Base-by-base conservation (phyloP, 1,284 basidiomycete species). In the Chondrostereum purpureum region DNA sequence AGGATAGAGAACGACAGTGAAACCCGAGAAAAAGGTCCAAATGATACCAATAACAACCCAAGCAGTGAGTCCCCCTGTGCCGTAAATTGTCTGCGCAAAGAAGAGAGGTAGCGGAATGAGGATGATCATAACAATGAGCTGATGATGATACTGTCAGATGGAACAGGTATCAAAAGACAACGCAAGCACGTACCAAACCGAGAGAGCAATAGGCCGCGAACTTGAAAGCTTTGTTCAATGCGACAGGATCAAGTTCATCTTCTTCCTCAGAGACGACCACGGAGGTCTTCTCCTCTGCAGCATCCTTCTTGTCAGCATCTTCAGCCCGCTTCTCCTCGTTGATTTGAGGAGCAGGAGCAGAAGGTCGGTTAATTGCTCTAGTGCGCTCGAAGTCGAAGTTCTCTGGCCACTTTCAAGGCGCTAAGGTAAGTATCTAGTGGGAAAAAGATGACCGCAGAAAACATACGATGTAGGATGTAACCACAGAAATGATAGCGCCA, bases 91-190 rank as follows among this genome's bases (percentile, higher is more conserved):
- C 35, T 76, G 74, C 0, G 86, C 80, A 59, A 87, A 88, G 72
- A 92, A 92, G 13, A 93, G 72, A 1, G 91, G 89, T 2, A 94
- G 64, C 0, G 91, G 92, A 43, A 94, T 80, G 46, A 86, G 48
- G 55, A 90, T 69, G 53, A 87, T 70, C 56, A 86, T 67, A 2
- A 88, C 57, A 20, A 87, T 43, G 36, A 81, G 72, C 84, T 88
- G 51, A 20, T 21, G 42, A 6, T 13, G 20, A 16, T 40, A n/a
- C 14, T 21, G 43, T 34, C 31, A 18, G 20, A 47, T 4, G 14
- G 14, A 10, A 36, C 8, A 37, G 33, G 31, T 8, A 14, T 8
- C 34, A 27, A 13, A 16, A 37, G 38, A n/a, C n/a, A n/a, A n/a
- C n/a, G 14, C 23, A 14, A 40, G 39, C n/a, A 67, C 81, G 48